Base-by-base conservation (phyloP, 2,329 filamentous ascomycete genomes). In the Aureobasidium lini region DNA sequence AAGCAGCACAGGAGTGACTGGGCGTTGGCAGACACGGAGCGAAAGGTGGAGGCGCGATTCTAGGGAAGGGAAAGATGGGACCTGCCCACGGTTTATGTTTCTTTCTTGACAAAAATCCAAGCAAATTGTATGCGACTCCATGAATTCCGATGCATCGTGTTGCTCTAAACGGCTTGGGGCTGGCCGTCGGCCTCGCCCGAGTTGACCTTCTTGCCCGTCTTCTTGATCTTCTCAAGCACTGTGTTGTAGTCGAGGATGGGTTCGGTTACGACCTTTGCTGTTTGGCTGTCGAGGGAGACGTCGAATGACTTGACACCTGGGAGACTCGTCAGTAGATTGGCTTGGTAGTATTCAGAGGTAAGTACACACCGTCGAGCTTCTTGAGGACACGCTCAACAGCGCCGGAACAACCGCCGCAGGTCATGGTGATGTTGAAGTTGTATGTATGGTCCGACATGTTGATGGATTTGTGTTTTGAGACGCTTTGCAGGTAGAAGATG, bases 401-500 rank as follows among this genome's bases (percentile, higher is more conserved):
- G 70, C 92, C 91, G 47, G 92, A 96, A 86, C 94, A 99, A 74
- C 94, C 94, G 72, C 89, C 85, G 79, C 94, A 99, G 81, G 81
- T 88, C 94, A 99, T 99, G 76, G 79, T 81, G 74, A 97, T 84
- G 76, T 92, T 86, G 81, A 97, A 97, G 75, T 94, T 90, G 87
- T 97, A 97, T 67, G 85, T 89, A 80, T 96, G 90, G 68, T 87
- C 84, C 62, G 85, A 78, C 88, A 92, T 91, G 32, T 10, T 48
- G 54, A 15, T 34, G 39, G 42, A 13, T 31, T 15, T 10, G n/a
- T 32, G 28, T 2, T n/a, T 34, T 37, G 28, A 6, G 15, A 15
- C 32, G 28, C 23, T 15, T 34, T n/a, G 6, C 6, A 39, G 8
- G 32, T 13, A 6, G 13, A 39, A 39, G 36, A 9, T 15, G 13